These are phyloP conservation scores for Aspergillus jensenii DNA, from an alignment of 2,329 filamentous ascomycete species.

Conservation along the genomic window DNA sequence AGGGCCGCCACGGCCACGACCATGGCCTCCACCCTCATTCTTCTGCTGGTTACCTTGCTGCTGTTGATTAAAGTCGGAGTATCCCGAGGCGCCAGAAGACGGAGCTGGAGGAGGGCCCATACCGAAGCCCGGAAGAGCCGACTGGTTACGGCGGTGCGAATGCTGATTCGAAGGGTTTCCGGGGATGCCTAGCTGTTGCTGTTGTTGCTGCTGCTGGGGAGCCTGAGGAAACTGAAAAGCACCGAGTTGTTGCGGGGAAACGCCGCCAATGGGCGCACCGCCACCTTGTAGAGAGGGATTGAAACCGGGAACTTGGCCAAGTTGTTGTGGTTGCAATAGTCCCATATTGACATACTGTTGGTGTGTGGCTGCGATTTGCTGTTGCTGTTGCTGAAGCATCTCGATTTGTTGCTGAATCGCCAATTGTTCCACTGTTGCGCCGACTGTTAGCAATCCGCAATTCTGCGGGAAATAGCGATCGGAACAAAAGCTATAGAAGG, in stretches of 20 bases:
- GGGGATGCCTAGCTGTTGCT: slow-evolving; percentile 62
- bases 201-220: slow-evolving; percentile 60
- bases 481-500: not conserved
- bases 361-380: slow-evolving; percentile 93
- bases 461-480: slow-evolving; percentile 37
- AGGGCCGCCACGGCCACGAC: slow-evolving; percentile 72
- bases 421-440: slow-evolving; percentile 81
- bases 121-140: slow-evolving; percentile 87
- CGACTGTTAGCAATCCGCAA: slow-evolving; percentile 19
- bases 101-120: slow-evolving; percentile 92
- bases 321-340: slow-evolving; percentile 84
- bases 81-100: slow-evolving; percentile 82
- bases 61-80: slow-evolving; percentile 75
- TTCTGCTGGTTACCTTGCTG: slow-evolving; percentile 62
- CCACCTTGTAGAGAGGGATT: slow-evolving; percentile 71
- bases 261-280: slow-evolving; percentile 66
- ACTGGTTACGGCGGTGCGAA: slow-evolving; percentile 96
- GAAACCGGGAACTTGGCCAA: slow-evolving; percentile 70
- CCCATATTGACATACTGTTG: slow-evolving; percentile 98
- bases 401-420: slow-evolving; percentile 98
- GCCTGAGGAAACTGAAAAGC: slow-evolving; percentile 89
- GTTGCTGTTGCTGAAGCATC: slow-evolving; percentile 93
- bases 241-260: slow-evolving; percentile 72
- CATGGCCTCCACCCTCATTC: slow-evolving; percentile 67
- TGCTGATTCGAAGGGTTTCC: slow-evolving; percentile 77